Conservation (phyloP, 192 early-diverging fungal genomes). For the Haplosporangium gracile region DNA sequence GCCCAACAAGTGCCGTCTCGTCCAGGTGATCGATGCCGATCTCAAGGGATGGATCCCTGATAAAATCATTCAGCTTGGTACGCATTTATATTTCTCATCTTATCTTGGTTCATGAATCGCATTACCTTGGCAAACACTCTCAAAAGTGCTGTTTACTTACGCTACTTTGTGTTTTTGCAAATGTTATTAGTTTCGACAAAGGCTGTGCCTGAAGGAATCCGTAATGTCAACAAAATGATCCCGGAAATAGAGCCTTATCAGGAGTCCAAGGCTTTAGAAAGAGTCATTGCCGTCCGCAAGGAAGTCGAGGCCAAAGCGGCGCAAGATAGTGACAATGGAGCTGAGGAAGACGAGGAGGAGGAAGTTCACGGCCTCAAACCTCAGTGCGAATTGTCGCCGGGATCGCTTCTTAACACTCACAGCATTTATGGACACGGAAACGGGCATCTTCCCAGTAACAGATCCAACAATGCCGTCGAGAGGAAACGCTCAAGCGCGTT, state of each 20-base stretch:
- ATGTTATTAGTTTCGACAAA: slow-evolving; percentile 41
- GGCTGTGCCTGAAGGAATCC: slow-evolving; percentile 46
- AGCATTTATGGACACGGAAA: neutral
- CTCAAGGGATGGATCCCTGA: slow-evolving; percentile 59
- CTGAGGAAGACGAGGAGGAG: slow-evolving; percentile 11
- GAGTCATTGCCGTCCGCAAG: neutral
- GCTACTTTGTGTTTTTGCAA: neutral
- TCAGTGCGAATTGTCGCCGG: neutral
- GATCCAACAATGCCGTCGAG: slow-evolving; percentile 5
- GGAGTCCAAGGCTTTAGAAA: slow-evolving; percentile 20
- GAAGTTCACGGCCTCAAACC: slow-evolving; percentile 9
- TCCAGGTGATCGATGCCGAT: slow-evolving; percentile 51
- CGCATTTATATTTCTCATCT: neutral
- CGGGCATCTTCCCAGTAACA: neutral
- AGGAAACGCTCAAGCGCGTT: slow-evolving; percentile 21
- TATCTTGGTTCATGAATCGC: neutral
- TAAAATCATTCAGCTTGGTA: slow-evolving; percentile 51
- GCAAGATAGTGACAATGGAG: neutral
- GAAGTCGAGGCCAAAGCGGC: neutral
- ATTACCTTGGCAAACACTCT: neutral
- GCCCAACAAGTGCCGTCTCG: slow-evolving; percentile 41
- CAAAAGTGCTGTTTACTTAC: too few relatives aligned
- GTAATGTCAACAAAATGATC: slow-evolving; percentile 43
- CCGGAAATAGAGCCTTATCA: slow-evolving; percentile 13
- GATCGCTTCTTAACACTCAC: neutral